Evolutionary conservation across 331 rosid species (phyloP), one percentile per base, ranked within the genome.

Genomic region (Ulmus americana): DNA sequence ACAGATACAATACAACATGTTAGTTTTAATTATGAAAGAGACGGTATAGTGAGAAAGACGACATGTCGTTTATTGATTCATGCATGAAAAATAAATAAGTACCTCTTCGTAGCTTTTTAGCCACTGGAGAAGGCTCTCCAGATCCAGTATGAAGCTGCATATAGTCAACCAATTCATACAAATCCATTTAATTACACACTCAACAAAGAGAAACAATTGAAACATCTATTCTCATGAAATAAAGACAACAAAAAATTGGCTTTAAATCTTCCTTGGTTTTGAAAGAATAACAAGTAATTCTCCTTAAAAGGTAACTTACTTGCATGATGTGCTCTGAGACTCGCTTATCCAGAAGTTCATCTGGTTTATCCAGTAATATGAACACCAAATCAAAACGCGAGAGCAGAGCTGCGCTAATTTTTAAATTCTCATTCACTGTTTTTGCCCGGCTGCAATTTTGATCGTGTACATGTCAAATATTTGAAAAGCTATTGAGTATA

Each of bases 291-390:
- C 35, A 2, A 28, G 35, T 28, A 28, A 28, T 28, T 28, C 35
- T 28, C 44, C 51, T 72, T 62, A 68, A 14, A 22, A 60, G 49
- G 58, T 28, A 55, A 85, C 95, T 89, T 82, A 92, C 98, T 6
- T 95, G 84, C 97, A 92, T 89, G 70, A 92, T 89, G 84, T 92
- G 98, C 75, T 87, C 95, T 0, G 95, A 92, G 61, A 92, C 82
- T 82, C 80, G 88, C 78, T 89, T 92, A 79, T 92, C 98, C 77
- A 84, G 63, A 77, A 89, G 80, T 78, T 89, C 98, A 80, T 89
- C 90, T 18, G 97, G 98, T 77, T 89, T 87, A 79, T 92, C 98
- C 63, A 92, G 95, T 83, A 92, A 74, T 75, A 92, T 92, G 79
- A 92, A 92, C 74, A 92, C 87, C 76, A 89, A 78, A 77, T 92